A percentile compares a stretch with the other conserved stretches of the same genome.
Conservation (phyloP, 208 protist species). For the Kentomonas sorsogonicus region DNA sequence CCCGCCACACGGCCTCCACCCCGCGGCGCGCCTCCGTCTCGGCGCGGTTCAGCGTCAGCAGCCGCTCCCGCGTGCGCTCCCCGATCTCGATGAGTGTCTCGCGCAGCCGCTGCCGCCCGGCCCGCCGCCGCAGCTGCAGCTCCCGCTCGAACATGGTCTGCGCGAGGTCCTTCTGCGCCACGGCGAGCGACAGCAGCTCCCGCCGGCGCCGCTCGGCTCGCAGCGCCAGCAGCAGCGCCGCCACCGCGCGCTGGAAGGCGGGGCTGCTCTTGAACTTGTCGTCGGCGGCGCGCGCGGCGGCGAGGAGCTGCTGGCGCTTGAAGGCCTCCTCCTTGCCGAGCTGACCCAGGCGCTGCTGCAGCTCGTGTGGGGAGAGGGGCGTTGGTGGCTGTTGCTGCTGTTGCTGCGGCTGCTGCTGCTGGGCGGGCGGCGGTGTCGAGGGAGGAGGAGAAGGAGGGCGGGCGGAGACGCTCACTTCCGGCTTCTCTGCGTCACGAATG, state of each 20-base stretch:
- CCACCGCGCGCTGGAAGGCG: too few relatives aligned
- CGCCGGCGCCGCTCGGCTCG: background rate
- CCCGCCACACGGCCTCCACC: background rate
- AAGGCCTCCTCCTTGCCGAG: too few relatives aligned
- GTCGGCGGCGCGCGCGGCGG: too few relatives aligned
- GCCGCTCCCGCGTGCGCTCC: background rate
- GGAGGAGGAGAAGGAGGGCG: background rate
- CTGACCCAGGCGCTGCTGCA: too few relatives aligned
- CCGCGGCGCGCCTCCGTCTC: background rate
- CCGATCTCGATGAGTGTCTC: background rate
- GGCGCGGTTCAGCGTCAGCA: background rate
- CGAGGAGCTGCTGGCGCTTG: too few relatives aligned
- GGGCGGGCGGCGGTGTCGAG: constrained; percentile 6
- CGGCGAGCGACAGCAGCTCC: background rate
- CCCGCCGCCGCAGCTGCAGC: too few relatives aligned
- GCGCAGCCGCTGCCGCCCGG: too few relatives aligned
- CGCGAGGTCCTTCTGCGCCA: background rate
- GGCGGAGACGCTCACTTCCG: background rate
- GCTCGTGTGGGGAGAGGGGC: too few relatives aligned
- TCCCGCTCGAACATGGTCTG: background rate
- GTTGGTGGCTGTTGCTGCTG: too few relatives aligned
- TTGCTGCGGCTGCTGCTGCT: background rate
- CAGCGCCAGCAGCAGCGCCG: background rate
- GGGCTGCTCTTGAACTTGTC: too few relatives aligned
- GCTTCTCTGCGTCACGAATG: background rate